Evolutionary conservation across 2,329 filamentous ascomycete species (phyloP).

Genomic region (Ampelomyces quisqualis): DNA sequence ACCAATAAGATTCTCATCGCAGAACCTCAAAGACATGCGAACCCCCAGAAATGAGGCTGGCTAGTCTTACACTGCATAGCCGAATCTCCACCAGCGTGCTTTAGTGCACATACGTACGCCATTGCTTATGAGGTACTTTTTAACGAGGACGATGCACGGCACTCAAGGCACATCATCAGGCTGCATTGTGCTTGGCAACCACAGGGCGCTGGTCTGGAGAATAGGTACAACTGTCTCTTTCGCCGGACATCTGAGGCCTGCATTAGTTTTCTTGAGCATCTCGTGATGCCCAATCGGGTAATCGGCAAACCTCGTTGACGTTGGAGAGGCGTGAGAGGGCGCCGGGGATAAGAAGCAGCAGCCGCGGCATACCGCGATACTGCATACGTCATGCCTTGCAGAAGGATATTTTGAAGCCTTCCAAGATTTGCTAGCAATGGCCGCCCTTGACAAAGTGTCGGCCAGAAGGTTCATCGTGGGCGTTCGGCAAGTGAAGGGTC

Average conservation of each 20-base stretch:
- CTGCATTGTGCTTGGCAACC: constrained; percentile 25
- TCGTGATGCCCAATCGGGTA: not conserved
- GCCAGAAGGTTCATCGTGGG: constrained; percentile 6
- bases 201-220: constrained; percentile 10
- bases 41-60: constrained; percentile 16
- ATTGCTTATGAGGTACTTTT: constrained; percentile 24
- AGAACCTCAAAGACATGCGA: constrained; percentile 14
- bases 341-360: not conserved
- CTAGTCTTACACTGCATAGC: constrained; percentile 8
- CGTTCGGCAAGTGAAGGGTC: constrained; percentile 14
- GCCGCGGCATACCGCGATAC: constrained; percentile 9
- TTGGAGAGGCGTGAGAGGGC: constrained; percentile 3
- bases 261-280: constrained; percentile 1
- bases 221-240: constrained; percentile 1
- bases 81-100: constrained; percentile 3
- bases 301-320: constrained; percentile 1
- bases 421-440: constrained; percentile 1
- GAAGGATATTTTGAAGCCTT: not conserved
- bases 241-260: not conserved
- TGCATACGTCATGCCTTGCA: not conserved
- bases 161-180: constrained; percentile 24
- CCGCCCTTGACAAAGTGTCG: constrained; percentile 9
- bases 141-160: constrained; percentile 21
- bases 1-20: not conserved
- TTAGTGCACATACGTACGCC: constrained; percentile 14